Conservation (phyloP, 2,329 filamentous ascomycete species). For the Lachnellula cervina region DNA sequence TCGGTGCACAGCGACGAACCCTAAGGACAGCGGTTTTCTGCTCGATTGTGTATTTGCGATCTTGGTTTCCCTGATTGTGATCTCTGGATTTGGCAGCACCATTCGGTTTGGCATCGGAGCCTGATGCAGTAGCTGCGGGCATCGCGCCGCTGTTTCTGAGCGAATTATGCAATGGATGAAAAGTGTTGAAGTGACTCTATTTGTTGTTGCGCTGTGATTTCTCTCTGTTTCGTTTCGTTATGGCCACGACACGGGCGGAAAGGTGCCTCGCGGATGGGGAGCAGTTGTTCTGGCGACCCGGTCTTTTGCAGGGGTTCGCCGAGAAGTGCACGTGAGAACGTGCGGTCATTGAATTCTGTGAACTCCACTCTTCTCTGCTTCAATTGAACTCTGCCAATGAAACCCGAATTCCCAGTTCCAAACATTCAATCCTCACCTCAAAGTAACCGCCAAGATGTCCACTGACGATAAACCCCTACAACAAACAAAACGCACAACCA, state of each 20-base stretch:
- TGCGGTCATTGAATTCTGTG: no score
- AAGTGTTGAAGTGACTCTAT: not conserved
- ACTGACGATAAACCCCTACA: constrained; percentile 18
- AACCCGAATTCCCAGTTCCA: not conserved
- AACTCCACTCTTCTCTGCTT: no score
- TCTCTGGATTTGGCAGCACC: constrained; percentile 37
- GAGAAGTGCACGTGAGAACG: no score
- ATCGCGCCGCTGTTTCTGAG: constrained; percentile 20
- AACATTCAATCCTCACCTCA: not conserved
- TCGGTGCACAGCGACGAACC: constrained; percentile 77
- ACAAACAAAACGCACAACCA: constrained; percentile 35
- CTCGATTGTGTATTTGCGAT: constrained; percentile 75
- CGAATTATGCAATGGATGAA: not conserved
- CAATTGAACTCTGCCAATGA: not conserved
- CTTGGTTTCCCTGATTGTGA: constrained; percentile 54
- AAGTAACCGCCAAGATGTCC: constrained; percentile 16
- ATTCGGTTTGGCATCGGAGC: constrained; percentile 35
- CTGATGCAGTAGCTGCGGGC: constrained; percentile 37
- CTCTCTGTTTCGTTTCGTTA: constrained; percentile 4
- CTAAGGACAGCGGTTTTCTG: constrained; percentile 89
- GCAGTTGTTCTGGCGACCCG: no score
- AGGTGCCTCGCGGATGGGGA: not conserved
- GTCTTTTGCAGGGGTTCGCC: not conserved
- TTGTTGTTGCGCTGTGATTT: not conserved
- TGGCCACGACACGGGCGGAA: constrained; percentile 12